Evolutionary conservation across 2,329 filamentous ascomycete genomes (phyloP).

Genomic region (Dothistroma septosporum): DNA sequence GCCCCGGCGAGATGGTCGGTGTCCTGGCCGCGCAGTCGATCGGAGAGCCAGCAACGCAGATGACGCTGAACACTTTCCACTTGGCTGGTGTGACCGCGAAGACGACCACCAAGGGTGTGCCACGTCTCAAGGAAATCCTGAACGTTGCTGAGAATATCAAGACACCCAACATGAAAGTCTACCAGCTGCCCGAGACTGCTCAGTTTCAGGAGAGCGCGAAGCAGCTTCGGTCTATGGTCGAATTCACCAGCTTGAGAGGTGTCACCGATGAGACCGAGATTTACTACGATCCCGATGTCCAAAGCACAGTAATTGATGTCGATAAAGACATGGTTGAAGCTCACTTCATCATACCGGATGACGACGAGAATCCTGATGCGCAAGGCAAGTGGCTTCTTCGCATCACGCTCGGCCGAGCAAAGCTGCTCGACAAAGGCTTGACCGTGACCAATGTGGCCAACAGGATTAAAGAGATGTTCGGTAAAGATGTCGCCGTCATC

Average conservation of each 20-base stretch:
- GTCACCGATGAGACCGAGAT: constrained; percentile 92
- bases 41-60: constrained; percentile 96
- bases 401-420: constrained; percentile 87
- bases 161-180: constrained; percentile 94
- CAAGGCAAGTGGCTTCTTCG: constrained; percentile 96
- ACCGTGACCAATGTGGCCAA: constrained; percentile 85
- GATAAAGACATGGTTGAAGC: constrained; percentile 94
- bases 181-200: constrained; percentile 60
- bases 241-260: constrained; percentile 89
- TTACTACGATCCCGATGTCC: constrained; percentile 92
- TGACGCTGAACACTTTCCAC: constrained; percentile 99
- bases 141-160: constrained; percentile 98
- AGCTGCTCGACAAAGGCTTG: constrained; percentile 90
- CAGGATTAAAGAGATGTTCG: constrained; percentile 85
- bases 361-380: constrained; percentile 50
- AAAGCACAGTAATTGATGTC: constrained; percentile 76
- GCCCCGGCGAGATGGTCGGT: constrained; percentile 97
- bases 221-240: constrained; percentile 78
- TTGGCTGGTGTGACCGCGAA: constrained; percentile 99
- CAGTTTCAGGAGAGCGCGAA: constrained; percentile 77
- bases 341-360: constrained; percentile 88
- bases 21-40: constrained; percentile 97
- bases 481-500: constrained; percentile 80
- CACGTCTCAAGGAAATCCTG: constrained; percentile 97
- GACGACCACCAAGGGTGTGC: constrained; percentile 98